Evolutionary conservation across 192 early-diverging fungal genomes (phyloP), one percentile per base, ranked within the genome.

Genomic region (Linderina pennispora): DNA sequence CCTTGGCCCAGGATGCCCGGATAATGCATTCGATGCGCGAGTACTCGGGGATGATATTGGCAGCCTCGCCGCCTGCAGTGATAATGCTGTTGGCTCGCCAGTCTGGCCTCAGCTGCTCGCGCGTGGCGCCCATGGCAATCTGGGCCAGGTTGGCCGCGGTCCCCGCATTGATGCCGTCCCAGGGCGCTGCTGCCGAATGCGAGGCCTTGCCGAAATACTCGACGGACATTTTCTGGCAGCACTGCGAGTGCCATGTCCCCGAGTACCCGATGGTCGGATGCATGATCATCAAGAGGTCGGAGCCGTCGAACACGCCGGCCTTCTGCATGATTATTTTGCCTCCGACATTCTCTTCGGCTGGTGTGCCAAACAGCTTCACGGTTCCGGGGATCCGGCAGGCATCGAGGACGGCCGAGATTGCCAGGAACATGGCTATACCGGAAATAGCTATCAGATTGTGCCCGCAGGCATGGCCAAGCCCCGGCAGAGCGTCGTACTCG

Each of bases 221-320:
- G 5, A 84, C 74, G 5, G 16, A 36, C 53, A 45, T 70, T 33
- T 33, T 71, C 41, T 16, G 68, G 60, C 32, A 78, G 43, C 45
- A 74, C 55, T 23, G 43, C 40, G 59, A 77, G 21, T 50, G 79
- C 40, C 77, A 62, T 36, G 65, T 31, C 45, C 81, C 74, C 16
- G 48, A 33, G 43, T 73, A 52, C 33, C 68, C 77, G 61, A 55
- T 22, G 13, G 77, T 54, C 16, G 90, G 89, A 66, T 93, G 90
- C 26, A 82, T 52, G 87, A 93, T 93, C 68, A 93, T 55, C 46
- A 85, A 79, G 8, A 83, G 58, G 44, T 88, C 86, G 24, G 80
- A 53, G 50, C 76, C 75, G 21, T 85, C 70, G 64, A 90, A 90
- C 4, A 81, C 82, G 1, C 85, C 82, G 7, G 65, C 55, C 23